Evolutionary conservation across 208 protist genomes (phyloP).

Genomic region (Leishmania turanica): DNA sequence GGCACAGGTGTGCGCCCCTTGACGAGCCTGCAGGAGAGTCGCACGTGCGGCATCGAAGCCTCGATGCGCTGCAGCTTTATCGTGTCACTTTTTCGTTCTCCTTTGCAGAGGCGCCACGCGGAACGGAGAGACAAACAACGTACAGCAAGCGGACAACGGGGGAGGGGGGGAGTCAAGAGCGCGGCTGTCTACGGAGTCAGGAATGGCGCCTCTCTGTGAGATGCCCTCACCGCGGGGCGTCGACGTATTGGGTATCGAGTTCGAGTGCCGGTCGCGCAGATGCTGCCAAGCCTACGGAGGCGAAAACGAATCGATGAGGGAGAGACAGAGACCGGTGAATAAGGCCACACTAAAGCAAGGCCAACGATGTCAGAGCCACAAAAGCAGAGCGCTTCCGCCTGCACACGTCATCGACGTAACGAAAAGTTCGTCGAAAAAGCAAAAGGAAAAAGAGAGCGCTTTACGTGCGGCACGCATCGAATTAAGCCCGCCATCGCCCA

Average conservation of each 20-base stretch:
- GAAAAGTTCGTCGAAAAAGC: background rate
- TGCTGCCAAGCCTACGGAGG: background rate
- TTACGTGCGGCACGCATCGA: background rate
- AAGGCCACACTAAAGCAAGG: background rate
- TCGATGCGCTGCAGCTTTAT: too few species aligned
- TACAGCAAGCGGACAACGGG: too few species aligned
- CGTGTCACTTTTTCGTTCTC: background rate
- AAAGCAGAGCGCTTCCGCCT: background rate
- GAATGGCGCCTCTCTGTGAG: background rate
- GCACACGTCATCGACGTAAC: background rate
- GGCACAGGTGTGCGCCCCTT: background rate
- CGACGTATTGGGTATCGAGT: background rate
- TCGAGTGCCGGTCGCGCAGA: background rate
- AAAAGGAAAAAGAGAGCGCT: constrained; percentile 2
- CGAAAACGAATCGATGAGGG: background rate
- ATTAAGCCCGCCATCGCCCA: background rate
- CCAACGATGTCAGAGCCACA: background rate
- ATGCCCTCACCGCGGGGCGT: background rate
- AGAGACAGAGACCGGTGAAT: background rate
- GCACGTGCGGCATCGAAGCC: background rate
- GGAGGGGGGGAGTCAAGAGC: too few species aligned
- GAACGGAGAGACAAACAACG: background rate
- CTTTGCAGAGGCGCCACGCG: background rate
- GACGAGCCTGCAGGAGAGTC: background rate
- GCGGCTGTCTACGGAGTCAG: background rate